Evolutionary conservation across 305 asterid genomes (phyloP), one percentile per base, ranked within the genome.

Genomic region (Fraxinus angustifolia): DNA sequence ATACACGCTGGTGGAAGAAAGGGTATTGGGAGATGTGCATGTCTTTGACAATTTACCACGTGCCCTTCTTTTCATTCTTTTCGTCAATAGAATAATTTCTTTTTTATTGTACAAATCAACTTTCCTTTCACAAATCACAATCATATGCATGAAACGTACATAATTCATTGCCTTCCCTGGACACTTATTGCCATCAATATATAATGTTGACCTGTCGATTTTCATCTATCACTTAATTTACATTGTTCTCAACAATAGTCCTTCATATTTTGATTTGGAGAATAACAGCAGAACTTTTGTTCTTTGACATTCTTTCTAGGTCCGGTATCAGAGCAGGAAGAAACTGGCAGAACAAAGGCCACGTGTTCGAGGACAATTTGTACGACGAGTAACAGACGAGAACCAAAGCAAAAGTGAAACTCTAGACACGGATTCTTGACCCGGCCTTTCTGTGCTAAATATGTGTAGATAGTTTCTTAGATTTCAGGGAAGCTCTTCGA

Each of bases 281-380:
- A 8, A 62, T 62, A 19, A 62, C 33, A 8, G 71, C 33, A 8
- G 71, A 23, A 62, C 30, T 62, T 62, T 8, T 62, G 33, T 62
- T 62, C 33, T 19, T 23, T 21, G 71, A 23, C 71, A 62, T 21
- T 62, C 33, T 28, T 79, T 78, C 34, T 79, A 89, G 92, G 90
- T 89, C 14, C 84, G 92, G 80, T 89, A 89, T 75, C 90, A 89
- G 80, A 89, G 92, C 86, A 83, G 92, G 80, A 87, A 89, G 87
- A 87, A 81, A 79, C 84, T 89, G 28, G 92, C 92, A 62, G 92
- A 89, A 80, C 86, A 84, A 81, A 84, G 92, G 79, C 89, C 92
- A 33, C 92, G 92, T 12, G 80, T 87, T 40, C 86, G 89, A 21
- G 92, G 92, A 75, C 92, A 89, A 78, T 89, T 89, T 79, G 92